phyloP scores from a whole-genome alignment of 768 basidiomycete genomes.

The Phylloporus arenicola region DNA sequence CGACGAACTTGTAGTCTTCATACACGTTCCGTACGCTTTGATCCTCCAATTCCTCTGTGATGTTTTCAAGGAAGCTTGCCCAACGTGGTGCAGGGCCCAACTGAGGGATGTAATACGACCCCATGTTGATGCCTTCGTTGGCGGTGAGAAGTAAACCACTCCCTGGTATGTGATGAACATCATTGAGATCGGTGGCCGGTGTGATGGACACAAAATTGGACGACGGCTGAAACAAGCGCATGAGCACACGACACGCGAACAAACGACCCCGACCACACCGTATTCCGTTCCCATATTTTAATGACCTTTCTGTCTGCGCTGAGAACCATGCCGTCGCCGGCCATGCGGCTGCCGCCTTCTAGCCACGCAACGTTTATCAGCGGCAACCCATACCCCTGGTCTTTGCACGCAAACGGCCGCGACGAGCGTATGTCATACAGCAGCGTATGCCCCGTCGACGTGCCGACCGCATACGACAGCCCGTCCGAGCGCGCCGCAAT shows the following conservation, averaged over 20 bases:
- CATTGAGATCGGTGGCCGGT: conserved; percentile 83
- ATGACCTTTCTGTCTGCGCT: conserved; percentile 96
- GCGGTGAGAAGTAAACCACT: conserved; percentile 89
- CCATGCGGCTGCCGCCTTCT: conserved; percentile 78
- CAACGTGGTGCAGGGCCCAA: conserved; percentile 95
- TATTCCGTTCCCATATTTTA: conserved; percentile 92
- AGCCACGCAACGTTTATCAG: conserved; percentile 85
- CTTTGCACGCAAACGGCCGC: conserved; percentile 81
- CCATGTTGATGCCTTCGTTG: conserved; percentile 96
- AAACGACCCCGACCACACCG: conserved; percentile 42
- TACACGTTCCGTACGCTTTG: conserved; percentile 74
- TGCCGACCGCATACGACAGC: conserved; percentile 89
- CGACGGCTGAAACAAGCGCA: conserved; percentile 51
- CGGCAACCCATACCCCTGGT: conserved; percentile 94
- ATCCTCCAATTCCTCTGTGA: conserved; percentile 98
- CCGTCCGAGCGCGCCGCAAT: conserved; percentile 84
- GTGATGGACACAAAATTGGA: conserved; percentile 90
- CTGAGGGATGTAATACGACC: conserved; percentile 90
- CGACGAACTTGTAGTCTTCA: conserved; percentile 97
- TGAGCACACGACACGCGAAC: conserved; percentile 1
- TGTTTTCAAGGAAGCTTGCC: conserved; percentile 96
- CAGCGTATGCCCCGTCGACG: conserved; percentile 89
- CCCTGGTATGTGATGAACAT: conserved; percentile 83
- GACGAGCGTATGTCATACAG: conserved; percentile 90
- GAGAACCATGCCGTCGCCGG: conserved; percentile 81